Percentiles rank a stretch among this genome's conserved stretches.
Evolutionary conservation across 345 rosid species (phyloP).

Genomic region (Pugionium cornutum): DNA sequence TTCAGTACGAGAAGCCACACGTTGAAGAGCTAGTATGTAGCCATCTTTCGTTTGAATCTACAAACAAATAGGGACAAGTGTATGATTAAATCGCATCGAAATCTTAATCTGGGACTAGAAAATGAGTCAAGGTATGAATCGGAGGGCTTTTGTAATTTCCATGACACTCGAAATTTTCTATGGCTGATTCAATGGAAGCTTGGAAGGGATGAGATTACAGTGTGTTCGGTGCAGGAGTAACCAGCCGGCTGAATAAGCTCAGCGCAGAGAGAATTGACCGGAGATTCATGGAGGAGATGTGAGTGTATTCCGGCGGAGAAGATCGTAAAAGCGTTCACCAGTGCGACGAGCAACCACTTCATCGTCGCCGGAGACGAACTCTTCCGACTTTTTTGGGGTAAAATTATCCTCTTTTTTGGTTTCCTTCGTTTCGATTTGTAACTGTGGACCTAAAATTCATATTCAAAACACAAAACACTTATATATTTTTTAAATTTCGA

Average conservation of each 20-base stretch:
- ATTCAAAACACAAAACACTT: too few relatives aligned
- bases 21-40: conserved; percentile 72
- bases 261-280: conserved; percentile 55
- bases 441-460: too few relatives aligned
- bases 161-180: neutral
- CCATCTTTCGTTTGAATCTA: conserved; percentile 87
- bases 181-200: neutral
- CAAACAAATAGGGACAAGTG: neutral
- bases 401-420: too few relatives aligned
- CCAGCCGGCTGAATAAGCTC: conserved; percentile 66
- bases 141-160: too few relatives aligned
- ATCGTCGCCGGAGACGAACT: conserved; percentile 23
- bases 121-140: neutral
- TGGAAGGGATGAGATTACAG: conserved; percentile 45
- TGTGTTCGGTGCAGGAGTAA: conserved; percentile 76
- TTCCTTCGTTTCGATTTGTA: too few relatives aligned
- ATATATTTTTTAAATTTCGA: too few relatives aligned
- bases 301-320: conserved; percentile 23
- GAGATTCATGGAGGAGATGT: conserved; percentile 36
- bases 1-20: conserved; percentile 55
- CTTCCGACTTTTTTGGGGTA: too few relatives aligned
- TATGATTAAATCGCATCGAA: neutral
- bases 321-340: neutral
- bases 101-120: neutral
- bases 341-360: conserved; percentile 20